Base-by-base conservation (phyloP, 148 eudicot species). In the Camellia lanceoleosa region DNA sequence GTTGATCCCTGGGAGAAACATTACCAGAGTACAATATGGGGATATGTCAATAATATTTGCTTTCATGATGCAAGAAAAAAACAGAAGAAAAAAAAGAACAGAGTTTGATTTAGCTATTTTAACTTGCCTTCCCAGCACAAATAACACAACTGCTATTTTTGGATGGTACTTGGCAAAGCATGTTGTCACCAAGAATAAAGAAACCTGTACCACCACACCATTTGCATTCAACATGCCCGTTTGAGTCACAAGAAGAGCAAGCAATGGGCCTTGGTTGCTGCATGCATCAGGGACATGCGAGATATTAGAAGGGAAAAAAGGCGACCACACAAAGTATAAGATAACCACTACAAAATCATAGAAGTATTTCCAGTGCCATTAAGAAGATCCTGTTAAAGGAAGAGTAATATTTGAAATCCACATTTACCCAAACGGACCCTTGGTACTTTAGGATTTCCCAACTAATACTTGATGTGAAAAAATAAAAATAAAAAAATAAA, bases 141-240 rank as follows among this genome's bases (percentile, higher is more conserved):
- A 95, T 95, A 8, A 95, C 89, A 80, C 99, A 95, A 54, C 75
- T 90, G 15, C 93, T 92, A 84, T 90, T 91, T 70, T 91, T 89
- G 30, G 99, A 95, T 3, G 97, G 97, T 71, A 95, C 94, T 89
- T 95, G 91, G 81, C 99, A 95, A 47, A 95, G 94, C 97, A 93
- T 93, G 89, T 93, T 95, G 78, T 95, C 94, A 46, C 97, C 98
- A n/a, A 95, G 85, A 59, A 95, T 90, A 80, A 95, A 95, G 86
- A 91, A 95, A 70, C 97, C 97, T 9, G 98, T 95, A 63, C 98
- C 98, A 61, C 87, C 80, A 82, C 98, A 95, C 97, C 98, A 95
- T 85, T 95, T 87, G 85, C 97, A 95, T 58, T 95, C 98, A 14
- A 91, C 90, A 74, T 72, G 85, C 70, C 98, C 97, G 30, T 93